Conservation (phyloP, 176 grass and related monocot species). For the Eleusine indica region DNA sequence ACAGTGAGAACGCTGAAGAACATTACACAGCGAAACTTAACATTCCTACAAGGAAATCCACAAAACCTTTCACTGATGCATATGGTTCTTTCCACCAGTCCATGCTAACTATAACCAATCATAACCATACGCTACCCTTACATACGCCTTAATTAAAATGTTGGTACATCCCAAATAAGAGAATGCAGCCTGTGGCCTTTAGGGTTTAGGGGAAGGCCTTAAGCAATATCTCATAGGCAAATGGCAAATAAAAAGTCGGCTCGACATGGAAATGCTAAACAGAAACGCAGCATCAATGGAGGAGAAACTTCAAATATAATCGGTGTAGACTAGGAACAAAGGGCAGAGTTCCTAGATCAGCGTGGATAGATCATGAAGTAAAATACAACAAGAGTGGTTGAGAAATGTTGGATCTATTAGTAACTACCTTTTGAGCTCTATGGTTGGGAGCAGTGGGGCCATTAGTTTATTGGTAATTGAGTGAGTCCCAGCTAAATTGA, state of each 20-base stretch:
- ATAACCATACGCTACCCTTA: too few species aligned
- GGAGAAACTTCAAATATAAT: not conserved
- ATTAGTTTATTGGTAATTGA: slow-evolving; percentile 28
- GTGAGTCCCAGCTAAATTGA: slow-evolving; percentile 35
- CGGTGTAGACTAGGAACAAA: not conserved
- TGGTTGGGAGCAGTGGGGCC: not conserved
- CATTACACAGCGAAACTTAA: not conserved
- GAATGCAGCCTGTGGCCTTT: not conserved
- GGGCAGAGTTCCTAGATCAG: not conserved
- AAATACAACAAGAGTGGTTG: not conserved
- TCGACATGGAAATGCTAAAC: not conserved
- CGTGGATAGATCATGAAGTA: not conserved
- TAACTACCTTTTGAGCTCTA: slow-evolving; percentile 34
- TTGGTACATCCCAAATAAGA: not conserved
- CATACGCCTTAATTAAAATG: slow-evolving; percentile 24
- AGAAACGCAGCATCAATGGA: slow-evolving; percentile 1
- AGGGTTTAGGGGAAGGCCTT: not conserved
- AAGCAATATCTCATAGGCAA: not conserved
- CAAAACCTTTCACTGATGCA: not conserved
- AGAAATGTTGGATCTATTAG: not conserved
- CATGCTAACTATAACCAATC: not conserved
- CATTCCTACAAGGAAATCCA: slow-evolving; percentile 14
- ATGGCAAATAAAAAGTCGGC: not conserved
- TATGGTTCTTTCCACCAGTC: slow-evolving; percentile 14
- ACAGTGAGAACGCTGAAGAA: not conserved